Conservation (phyloP, 257 asterid genomes). For the Thymus mandschuricus region DNA sequence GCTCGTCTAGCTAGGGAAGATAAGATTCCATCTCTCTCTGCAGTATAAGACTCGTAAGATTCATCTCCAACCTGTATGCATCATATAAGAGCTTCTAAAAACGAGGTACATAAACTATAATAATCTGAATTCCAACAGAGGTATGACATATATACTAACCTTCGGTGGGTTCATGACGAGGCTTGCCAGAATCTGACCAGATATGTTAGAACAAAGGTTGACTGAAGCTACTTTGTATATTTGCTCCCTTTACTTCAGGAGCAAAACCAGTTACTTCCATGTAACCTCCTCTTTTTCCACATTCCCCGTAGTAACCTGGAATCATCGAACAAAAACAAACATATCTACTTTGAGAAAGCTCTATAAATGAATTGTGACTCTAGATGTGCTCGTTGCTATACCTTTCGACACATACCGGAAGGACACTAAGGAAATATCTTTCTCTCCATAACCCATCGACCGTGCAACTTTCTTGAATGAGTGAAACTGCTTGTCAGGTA, state of each 20-base stretch:
- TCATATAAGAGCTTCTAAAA: not conserved
- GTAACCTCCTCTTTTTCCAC: slow-evolving; percentile 98
- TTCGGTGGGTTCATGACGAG: slow-evolving; percentile 94
- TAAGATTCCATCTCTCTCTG: slow-evolving; percentile 84
- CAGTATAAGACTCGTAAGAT: slow-evolving; percentile 74
- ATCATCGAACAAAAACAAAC: not conserved
- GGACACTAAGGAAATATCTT: slow-evolving; percentile 48
- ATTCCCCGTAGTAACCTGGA: slow-evolving; percentile 89
- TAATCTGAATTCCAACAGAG: not conserved
- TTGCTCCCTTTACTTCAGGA: slow-evolving; percentile 80
- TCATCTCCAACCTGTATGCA: slow-evolving; percentile 81
- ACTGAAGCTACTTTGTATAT: slow-evolving; percentile 95
- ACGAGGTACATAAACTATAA: slow-evolving; percentile 12
- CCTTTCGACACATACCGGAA: slow-evolving; percentile 41
- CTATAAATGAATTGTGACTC: not conserved
- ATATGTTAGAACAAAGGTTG: slow-evolving; percentile 92
- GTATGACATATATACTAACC: slow-evolving; percentile 38
- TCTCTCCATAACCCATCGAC: slow-evolving; percentile 89
- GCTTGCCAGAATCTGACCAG: slow-evolving; percentile 97
- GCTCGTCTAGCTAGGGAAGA: slow-evolving; percentile 95
- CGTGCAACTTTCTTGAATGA: slow-evolving; percentile 88
- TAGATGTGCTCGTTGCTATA: slow-evolving; percentile 30
- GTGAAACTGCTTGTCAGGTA: slow-evolving; percentile 89
- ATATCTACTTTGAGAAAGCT: slow-evolving; percentile 12
- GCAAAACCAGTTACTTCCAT: slow-evolving; percentile 95